A percentile compares a stretch with the other conserved stretches of the same genome.
These are phyloP conservation scores for Symbiodinium natans DNA, from an alignment of 73 alveolate species.

Conservation along the genomic window DNA sequence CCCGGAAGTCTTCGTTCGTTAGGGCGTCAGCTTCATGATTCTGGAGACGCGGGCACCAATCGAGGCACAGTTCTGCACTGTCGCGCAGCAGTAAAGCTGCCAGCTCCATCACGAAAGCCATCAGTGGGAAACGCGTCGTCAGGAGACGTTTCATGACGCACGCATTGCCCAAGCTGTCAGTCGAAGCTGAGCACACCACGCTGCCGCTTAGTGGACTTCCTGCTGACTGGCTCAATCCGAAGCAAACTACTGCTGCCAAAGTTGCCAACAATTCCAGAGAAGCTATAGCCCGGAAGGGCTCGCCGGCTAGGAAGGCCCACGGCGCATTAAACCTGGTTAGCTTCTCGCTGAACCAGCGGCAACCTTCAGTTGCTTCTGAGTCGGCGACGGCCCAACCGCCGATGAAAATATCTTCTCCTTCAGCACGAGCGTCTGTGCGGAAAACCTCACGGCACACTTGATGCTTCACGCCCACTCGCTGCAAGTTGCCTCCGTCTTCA, in stretches of 20 bases:
- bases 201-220: too few relatives aligned
- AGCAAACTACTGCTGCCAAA: not conserved
- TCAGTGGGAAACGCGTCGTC: not conserved
- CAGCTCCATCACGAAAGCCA: not conserved
- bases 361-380: not conserved
- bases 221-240: too few relatives aligned
- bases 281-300: constrained; percentile 25
- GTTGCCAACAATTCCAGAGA: not conserved
- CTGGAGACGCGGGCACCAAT: not conserved
- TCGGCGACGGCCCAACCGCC: not conserved
- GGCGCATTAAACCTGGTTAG: not conserved
- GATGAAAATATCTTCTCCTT: not conserved
- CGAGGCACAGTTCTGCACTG: not conserved
- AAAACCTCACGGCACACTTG: not conserved
- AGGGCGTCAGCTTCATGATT: constrained; percentile 31
- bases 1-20: not conserved
- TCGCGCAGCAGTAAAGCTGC: not conserved
- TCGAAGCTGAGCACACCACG: constrained; percentile 30
- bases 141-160: not conserved
- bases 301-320: constrained; percentile 48
- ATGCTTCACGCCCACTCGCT: not conserved
- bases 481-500: not conserved
- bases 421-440: not conserved
- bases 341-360: constrained; percentile 23
- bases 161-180: constrained; percentile 26